Conservation (phyloP, 371 early-diverging fungal species). For the Mucor piriformis region DNA sequence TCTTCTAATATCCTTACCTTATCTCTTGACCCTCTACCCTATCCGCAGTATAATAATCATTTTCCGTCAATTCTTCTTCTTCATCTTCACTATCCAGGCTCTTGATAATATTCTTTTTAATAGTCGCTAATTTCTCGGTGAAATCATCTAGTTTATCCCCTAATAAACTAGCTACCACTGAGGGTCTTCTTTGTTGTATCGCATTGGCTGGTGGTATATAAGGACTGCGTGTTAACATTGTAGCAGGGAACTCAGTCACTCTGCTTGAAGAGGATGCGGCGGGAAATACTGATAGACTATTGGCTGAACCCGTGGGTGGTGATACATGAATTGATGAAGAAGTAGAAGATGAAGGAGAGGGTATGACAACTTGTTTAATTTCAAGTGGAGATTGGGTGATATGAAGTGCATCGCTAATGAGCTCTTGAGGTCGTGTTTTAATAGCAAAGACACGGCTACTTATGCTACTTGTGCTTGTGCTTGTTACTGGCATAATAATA, state of each 20-base stretch:
- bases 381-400: neutral
- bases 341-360: neutral
- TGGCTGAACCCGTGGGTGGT: neutral
- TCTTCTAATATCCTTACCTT: neutral
- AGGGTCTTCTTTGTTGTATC: conserved; percentile 10
- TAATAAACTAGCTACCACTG: conserved; percentile 33
- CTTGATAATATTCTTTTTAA: conserved; percentile 50
- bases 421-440: conserved; percentile 1
- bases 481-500: neutral
- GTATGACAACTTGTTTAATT: neutral
- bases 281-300: conserved; percentile 1
- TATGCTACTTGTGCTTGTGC: conserved; percentile 6
- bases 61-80: neutral
- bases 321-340: neutral
- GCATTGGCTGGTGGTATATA: conserved; percentile 17
- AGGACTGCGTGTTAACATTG: conserved; percentile 3
- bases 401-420: neutral
- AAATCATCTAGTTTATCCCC: conserved; percentile 49
- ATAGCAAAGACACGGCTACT: conserved; percentile 18
- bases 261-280: neutral
- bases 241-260: conserved; percentile 12
- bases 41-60: conserved; percentile 6
- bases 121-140: conserved; percentile 46
- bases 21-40: neutral
- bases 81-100: conserved; percentile 34